A percentile compares a stretch with the other conserved stretches of the same genome.
phyloP scores from a whole-genome alignment of 345 rosid species.

The sweet orange (Citrus sinensis) region DVS_A1.0 CM039164.1:25879001-25879500 shows the following conservation, averaged over 20 bases:
- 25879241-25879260: not conserved
- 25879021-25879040: not conserved
- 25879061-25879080: not conserved
- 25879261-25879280: not conserved
- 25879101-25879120: not conserved
- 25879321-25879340: not conserved
- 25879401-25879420: not conserved
- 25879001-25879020: not conserved
- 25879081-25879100: not conserved
- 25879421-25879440: not conserved
- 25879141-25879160: not conserved
- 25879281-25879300: not conserved
- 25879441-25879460: not conserved
- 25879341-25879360: not conserved
- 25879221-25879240: not conserved
- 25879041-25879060: not conserved
- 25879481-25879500: not conserved
- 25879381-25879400: not conserved
- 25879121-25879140: not conserved
- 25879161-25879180: not conserved
- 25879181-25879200: not conserved
- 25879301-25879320: not conserved
- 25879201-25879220: not conserved
- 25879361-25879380: not conserved
- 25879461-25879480: not conserved